These are phyloP conservation scores for Hypoxylon sp. DNA, from an alignment of 2,329 filamentous ascomycete species.

Conservation along the genomic window DNA sequence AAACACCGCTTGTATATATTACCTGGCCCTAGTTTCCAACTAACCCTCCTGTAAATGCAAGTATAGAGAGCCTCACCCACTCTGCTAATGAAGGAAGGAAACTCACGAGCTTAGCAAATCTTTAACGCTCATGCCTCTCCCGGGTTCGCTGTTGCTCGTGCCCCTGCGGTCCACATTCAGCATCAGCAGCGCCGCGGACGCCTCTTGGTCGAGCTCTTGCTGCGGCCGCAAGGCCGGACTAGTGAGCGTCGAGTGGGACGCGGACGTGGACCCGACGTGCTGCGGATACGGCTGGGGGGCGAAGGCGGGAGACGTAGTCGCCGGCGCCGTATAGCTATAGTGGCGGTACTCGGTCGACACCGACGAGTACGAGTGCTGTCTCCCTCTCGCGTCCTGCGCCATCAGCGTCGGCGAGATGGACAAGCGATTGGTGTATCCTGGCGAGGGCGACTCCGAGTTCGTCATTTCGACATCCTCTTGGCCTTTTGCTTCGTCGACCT, in stretches of 20 bases:
- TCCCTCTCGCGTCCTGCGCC: slow-evolving; percentile 58
- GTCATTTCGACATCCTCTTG: slow-evolving; percentile 71
- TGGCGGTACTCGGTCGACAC: slow-evolving; percentile 58
- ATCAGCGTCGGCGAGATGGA: slow-evolving; percentile 65
- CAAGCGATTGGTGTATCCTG: slow-evolving; percentile 60
- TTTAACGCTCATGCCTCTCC: slow-evolving; percentile 65
- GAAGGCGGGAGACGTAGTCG: slow-evolving; percentile 60
- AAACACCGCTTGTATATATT: not conserved
- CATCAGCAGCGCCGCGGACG: slow-evolving; percentile 88
- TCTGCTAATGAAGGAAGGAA: slow-evolving; percentile 5
- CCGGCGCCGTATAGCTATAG: slow-evolving; percentile 55
- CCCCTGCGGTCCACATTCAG: slow-evolving; percentile 80
- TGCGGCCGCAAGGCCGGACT: slow-evolving; percentile 69
- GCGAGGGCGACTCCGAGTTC: slow-evolving; percentile 63
- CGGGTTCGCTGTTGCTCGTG: slow-evolving; percentile 48
- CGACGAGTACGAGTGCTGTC: slow-evolving; percentile 67
- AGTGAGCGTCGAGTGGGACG: slow-evolving; percentile 65
- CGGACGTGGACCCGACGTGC: slow-evolving; percentile 52
- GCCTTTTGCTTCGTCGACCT: slow-evolving; percentile 54
- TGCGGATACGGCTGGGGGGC: slow-evolving; percentile 58
- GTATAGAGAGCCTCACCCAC: slow-evolving; percentile 23
- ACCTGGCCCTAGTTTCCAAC: not conserved
- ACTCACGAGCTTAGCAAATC: slow-evolving; percentile 65
- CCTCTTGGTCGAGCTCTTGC: slow-evolving; percentile 76
- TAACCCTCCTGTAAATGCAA: not conserved